These are phyloP conservation scores for Macadamia integrifolia DNA, from an alignment of 164 flowering plant genomes.

Conservation along the genomic window DNA sequence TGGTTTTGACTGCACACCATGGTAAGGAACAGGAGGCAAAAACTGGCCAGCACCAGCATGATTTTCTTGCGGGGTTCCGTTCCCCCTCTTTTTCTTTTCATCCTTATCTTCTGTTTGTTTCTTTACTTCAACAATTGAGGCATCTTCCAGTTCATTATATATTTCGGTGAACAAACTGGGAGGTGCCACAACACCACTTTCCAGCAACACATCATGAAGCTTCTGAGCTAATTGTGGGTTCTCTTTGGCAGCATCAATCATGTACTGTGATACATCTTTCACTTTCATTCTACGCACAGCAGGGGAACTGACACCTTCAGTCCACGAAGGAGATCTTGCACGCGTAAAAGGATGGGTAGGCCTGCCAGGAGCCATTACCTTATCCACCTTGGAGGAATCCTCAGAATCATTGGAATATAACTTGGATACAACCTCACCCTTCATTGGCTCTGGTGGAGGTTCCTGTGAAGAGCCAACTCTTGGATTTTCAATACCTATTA, in stretches of 20 bases:
- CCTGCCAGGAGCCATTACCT: conserved; percentile 24
- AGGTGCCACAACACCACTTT: conserved; percentile 95
- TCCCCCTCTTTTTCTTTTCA: conserved; percentile 18
- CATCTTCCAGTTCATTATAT: conserved; percentile 33
- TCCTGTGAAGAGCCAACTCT: conserved; percentile 14
- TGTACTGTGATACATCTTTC: conserved; percentile 91
- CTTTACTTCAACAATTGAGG: conserved; percentile 25
- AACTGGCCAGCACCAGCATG: conserved; percentile 24
- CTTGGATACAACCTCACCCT: conserved; percentile 29
- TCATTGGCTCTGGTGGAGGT: conserved; percentile 12
- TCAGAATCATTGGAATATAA: conserved; percentile 12
- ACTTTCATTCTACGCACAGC: conserved; percentile 83
- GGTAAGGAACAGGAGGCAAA: conserved; percentile 62
- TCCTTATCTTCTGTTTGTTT: conserved; percentile 32
- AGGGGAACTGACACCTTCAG: conserved; percentile 91
- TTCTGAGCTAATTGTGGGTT: conserved; percentile 94
- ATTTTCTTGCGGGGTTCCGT: conserved; percentile 25
- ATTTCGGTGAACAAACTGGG: conserved; percentile 71
- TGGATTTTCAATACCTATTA: conserved; percentile 10
- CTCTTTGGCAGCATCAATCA: conserved; percentile 97
- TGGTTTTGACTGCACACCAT: conserved; percentile 27
- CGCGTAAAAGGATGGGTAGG: conserved; percentile 42
- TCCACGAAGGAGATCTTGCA: conserved; percentile 95
- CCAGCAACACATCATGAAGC: conserved; percentile 89
- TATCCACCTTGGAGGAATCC: conserved; percentile 24